Conservation (phyloP, 352 stramenopile species). For the Phytophthora ohioensis region DNA sequence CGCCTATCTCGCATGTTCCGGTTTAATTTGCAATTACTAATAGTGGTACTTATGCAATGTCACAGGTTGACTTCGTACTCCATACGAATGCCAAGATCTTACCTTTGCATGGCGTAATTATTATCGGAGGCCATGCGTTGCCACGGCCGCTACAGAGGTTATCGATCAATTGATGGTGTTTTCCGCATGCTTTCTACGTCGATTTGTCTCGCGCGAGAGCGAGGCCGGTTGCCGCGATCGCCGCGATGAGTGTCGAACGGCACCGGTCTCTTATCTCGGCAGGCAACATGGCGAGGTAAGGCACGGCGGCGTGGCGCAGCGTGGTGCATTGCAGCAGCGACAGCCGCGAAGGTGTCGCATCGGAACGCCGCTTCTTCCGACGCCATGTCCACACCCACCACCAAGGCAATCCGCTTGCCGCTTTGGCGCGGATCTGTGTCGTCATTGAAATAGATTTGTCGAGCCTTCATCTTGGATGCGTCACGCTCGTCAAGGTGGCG, state of each 20-base stretch:
- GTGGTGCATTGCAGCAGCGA: constrained; percentile 6
- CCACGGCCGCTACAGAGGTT: neutral
- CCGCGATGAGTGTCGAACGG: constrained; percentile 12
- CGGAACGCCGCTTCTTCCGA: neutral
- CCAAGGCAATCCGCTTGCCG: neutral
- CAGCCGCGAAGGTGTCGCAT: constrained; percentile 20
- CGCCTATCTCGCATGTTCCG: constrained; percentile 19
- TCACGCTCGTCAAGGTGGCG: neutral
- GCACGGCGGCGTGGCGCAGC: neutral
- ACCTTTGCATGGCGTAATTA: neutral
- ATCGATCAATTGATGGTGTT: constrained; percentile 26
- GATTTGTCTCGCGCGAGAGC: constrained; percentile 16
- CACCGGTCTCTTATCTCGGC: constrained; percentile 12
- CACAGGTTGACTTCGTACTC: neutral
- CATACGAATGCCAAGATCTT: constrained; percentile 5
- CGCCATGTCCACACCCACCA: no score
- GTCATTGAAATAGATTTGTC: constrained; percentile 25
- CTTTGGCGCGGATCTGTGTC: constrained; percentile 2
- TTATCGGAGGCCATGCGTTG: neutral
- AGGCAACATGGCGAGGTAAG: neutral
- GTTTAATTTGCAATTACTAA: constrained; percentile 28
- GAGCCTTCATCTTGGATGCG: neutral
- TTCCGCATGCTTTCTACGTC: constrained; percentile 17
- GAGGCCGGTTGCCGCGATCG: neutral
- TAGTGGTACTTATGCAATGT: constrained; percentile 3